Conservation (phyloP, 2,329 filamentous ascomycete species). For the Ilyonectria destructans region DNA sequence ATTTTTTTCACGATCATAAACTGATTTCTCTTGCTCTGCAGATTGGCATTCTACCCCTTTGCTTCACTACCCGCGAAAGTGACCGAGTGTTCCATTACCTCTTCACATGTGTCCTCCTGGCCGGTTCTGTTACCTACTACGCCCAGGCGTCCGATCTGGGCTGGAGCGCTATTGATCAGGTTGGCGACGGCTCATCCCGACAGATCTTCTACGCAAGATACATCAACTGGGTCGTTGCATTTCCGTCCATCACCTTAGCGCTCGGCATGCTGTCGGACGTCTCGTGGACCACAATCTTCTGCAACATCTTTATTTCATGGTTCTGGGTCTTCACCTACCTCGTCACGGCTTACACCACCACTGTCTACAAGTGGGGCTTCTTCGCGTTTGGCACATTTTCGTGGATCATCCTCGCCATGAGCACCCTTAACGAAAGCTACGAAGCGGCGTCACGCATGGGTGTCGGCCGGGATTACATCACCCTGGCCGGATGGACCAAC, state of each 20-base stretch:
- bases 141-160: slow-evolving; percentile 66
- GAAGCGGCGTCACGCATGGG: slow-evolving; percentile 59
- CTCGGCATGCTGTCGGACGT: slow-evolving; percentile 67
- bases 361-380: slow-evolving; percentile 71
- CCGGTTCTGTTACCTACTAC: slow-evolving; percentile 66
- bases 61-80: slow-evolving; percentile 59
- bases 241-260: slow-evolving; percentile 61
- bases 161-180: slow-evolving; percentile 56
- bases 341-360: slow-evolving; percentile 62
- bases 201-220: slow-evolving; percentile 71
- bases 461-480: slow-evolving; percentile 59
- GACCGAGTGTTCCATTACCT: slow-evolving; percentile 71
- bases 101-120: slow-evolving; percentile 63
- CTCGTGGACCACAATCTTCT: slow-evolving; percentile 68
- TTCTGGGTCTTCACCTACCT: slow-evolving; percentile 67
- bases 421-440: slow-evolving; percentile 28
- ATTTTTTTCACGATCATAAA: background rate
- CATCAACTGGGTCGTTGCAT: slow-evolving; percentile 67
- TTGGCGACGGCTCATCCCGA: slow-evolving; percentile 46
- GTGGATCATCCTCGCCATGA: slow-evolving; percentile 60
- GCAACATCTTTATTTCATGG: slow-evolving; percentile 64
- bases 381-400: slow-evolving; percentile 66
- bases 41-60: slow-evolving; percentile 57
- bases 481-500: slow-evolving; percentile 63
- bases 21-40: slow-evolving; percentile 31